These are phyloP conservation scores for Aureococcus anophagefferens DNA, from an alignment of 108 stramenopile species.

Conservation along the genomic window DNA sequence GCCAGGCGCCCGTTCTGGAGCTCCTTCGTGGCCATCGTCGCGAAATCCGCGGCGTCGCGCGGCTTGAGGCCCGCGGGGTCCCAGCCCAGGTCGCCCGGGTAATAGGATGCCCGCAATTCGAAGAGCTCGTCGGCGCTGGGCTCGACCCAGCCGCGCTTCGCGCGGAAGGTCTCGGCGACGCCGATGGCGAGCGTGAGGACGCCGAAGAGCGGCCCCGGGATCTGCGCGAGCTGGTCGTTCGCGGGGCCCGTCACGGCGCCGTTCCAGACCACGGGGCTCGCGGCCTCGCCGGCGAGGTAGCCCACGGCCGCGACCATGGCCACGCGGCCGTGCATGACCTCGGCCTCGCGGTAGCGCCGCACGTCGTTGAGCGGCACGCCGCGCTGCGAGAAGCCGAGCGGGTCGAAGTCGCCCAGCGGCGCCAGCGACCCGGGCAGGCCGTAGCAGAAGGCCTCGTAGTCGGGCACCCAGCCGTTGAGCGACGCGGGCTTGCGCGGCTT, in stretches of 20 bases:
- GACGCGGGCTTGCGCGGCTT: slow-evolving; percentile 4
- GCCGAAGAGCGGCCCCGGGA: slow-evolving; percentile 36
- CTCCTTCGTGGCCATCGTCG: slow-evolving; percentile 64
- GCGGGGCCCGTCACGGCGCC: slow-evolving; percentile 57
- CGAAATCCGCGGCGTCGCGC: slow-evolving; percentile 42
- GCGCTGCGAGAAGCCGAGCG: slow-evolving; percentile 51
- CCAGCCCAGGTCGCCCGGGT: slow-evolving; percentile 73
- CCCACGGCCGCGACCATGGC: slow-evolving; percentile 53
- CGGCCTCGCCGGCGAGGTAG: slow-evolving; percentile 17
- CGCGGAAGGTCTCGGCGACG: slow-evolving; percentile 49
- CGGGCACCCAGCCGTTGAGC: slow-evolving; percentile 56
- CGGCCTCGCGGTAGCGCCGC: slow-evolving; percentile 58
- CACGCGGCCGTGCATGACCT: slow-evolving; percentile 57
- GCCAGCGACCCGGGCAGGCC: slow-evolving; percentile 56
- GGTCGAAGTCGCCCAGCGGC: slow-evolving; percentile 58
- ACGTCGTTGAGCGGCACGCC: slow-evolving; percentile 46
- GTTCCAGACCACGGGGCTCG: slow-evolving; percentile 48
- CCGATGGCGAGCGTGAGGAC: slow-evolving; percentile 43
- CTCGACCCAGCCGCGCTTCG: slow-evolving; percentile 59
- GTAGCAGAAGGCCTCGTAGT: slow-evolving; percentile 31
- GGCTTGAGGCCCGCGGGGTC: slow-evolving; percentile 73
- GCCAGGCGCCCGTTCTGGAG: slow-evolving; percentile 75
- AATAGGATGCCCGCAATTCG: slow-evolving; percentile 55
- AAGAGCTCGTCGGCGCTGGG: slow-evolving; percentile 34
- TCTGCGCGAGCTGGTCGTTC: slow-evolving; percentile 60